Percentiles rank a stretch among this genome's conserved stretches.
These are phyloP conservation scores for Diaporthe humulicola DNA, from an alignment of 2,329 filamentous ascomycete species.

Conservation along the genomic window DNA sequence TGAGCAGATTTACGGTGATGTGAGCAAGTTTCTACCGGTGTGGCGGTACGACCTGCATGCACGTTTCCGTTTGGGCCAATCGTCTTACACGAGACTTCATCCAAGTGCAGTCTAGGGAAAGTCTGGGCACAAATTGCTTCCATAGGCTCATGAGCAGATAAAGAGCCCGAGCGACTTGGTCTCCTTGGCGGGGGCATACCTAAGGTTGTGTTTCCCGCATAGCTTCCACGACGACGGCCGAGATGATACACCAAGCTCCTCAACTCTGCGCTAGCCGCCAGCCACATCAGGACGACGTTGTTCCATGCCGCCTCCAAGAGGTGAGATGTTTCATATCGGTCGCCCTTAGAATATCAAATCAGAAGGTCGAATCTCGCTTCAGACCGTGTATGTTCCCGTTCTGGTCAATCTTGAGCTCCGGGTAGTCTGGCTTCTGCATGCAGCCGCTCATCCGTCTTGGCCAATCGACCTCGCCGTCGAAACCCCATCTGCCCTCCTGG, in stretches of 20 bases:
- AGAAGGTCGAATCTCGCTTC: neutral
- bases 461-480: constrained; percentile 24
- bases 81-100: neutral
- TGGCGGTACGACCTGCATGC: neutral
- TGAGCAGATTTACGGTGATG: neutral
- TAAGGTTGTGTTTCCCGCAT: neutral
- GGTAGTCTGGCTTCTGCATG: constrained; percentile 28
- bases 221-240: neutral
- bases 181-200: neutral
- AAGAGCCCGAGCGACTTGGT: constrained; percentile 1
- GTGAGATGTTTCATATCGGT: neutral
- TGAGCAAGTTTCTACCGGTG: neutral
- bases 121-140: neutral
- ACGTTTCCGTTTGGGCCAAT: neutral
- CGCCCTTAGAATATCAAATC: neutral
- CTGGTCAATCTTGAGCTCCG: constrained; percentile 27
- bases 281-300: neutral
- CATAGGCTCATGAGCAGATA: constrained; percentile 3
- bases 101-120: neutral
- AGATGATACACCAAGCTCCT: constrained; percentile 6
- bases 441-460: constrained; percentile 26
- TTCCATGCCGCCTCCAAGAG: neutral
- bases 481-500: constrained; percentile 10
- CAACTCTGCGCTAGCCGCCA: neutral
- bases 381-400: neutral